Percentiles rank a stretch among this genome's conserved stretches.
These are phyloP conservation scores for Durusdinium trenchii DNA, from an alignment of 73 alveolate species.

Conservation along the genomic window DNA sequence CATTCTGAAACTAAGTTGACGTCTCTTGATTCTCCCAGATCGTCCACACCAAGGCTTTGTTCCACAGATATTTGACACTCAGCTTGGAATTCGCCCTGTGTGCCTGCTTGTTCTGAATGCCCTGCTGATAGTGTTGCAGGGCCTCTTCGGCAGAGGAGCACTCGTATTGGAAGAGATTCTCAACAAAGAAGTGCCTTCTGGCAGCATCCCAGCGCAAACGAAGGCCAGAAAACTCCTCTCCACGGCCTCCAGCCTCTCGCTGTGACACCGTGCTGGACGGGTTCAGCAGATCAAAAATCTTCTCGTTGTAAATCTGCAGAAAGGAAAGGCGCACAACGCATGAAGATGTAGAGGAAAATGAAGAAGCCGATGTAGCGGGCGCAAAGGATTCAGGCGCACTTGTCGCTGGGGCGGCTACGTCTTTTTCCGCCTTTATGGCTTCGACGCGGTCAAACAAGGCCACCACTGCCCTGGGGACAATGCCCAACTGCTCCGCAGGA, in stretches of 20 bases:
- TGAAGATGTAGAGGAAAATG: neutral
- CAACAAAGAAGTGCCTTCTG: constrained; percentile 96
- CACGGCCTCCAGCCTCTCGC: constrained; percentile 69
- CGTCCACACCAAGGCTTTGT: neutral
- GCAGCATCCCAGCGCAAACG: constrained; percentile 97
- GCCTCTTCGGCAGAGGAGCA: constrained; percentile 96
- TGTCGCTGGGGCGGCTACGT: neutral
- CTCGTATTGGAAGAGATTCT: constrained; percentile 97
- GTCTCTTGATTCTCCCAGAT: neutral
- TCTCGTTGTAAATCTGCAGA: constrained; percentile 86
- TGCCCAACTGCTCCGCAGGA: constrained; percentile 77
- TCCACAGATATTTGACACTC: neutral
- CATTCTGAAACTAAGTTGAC: neutral
- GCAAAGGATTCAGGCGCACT: neutral
- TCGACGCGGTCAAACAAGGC: constrained; percentile 68
- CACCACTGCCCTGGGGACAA: constrained; percentile 68
- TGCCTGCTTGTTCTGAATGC: constrained; percentile 96
- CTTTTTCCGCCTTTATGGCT: constrained; percentile 4
- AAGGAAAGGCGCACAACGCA: constrained; percentile 66
- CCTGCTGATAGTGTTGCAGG: constrained; percentile 96
- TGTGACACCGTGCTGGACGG: constrained; percentile 59
- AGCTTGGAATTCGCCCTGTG: neutral
- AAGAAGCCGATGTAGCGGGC: neutral
- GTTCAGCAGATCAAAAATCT: constrained; percentile 65
- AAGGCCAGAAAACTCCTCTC: constrained; percentile 95